These are phyloP conservation scores for Plectosphaerella sp. DNA, from an alignment of 2,329 filamentous ascomycete species.

Conservation along the genomic window DNA sequence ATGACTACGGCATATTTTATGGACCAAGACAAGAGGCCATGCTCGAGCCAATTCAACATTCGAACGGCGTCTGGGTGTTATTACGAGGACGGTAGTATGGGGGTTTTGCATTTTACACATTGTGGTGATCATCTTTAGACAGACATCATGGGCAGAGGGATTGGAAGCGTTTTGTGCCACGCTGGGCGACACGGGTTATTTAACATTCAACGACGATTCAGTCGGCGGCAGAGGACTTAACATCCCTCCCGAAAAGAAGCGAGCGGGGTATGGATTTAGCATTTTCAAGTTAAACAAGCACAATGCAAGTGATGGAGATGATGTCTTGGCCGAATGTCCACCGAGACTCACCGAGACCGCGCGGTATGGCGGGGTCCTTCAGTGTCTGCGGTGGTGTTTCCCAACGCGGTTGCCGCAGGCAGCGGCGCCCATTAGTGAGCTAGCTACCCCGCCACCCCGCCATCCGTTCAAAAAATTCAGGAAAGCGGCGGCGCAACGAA, in stretches of 20 bases:
- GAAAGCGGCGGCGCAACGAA: background rate
- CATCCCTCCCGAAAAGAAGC: background rate
- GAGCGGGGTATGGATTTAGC: background rate
- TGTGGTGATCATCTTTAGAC: too few relatives aligned
- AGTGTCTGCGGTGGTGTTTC: background rate
- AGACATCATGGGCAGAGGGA: background rate
- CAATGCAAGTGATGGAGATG: background rate
- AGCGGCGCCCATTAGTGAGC: background rate
- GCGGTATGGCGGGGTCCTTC: background rate
- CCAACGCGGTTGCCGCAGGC: too few relatives aligned
- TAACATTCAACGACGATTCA: background rate
- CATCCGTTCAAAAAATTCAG: conserved; percentile 2
- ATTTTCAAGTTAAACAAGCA: background rate
- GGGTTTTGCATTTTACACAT: background rate
- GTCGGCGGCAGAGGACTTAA: background rate
- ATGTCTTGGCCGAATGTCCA: background rate
- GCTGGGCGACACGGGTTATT: background rate
- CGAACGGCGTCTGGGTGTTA: conserved; percentile 1
- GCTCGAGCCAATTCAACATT: conserved; percentile 8
- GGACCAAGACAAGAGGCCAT: background rate
- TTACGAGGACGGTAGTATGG: background rate
- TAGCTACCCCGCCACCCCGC: conserved; percentile 4
- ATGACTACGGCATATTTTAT: background rate
- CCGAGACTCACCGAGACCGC: background rate
- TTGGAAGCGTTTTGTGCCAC: background rate